Evolutionary conservation across 2,329 filamentous ascomycete species (phyloP), one percentile per base, ranked within the genome.

Genomic region (Trichoderma sp.): DNA sequence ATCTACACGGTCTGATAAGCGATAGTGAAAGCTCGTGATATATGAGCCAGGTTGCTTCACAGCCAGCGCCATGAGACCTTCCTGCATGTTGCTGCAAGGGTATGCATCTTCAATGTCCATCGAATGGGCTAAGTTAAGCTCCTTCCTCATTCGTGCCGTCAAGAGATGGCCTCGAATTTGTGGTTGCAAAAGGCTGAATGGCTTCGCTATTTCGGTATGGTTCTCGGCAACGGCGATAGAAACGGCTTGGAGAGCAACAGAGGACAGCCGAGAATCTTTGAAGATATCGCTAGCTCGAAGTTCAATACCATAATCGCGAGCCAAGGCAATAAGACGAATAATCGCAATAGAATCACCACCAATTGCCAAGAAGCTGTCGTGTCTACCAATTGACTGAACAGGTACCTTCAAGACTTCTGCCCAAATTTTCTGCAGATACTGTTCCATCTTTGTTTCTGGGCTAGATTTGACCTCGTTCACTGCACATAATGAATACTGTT

Each of bases 31-130:
- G 64, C 79, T 79, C 1, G 82, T 80, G 9, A 85, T 79, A 53
- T 86, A 86, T 0, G 81, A 81, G 1, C 82, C 83, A 1, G 76
- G 59, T 8, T 81, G 78, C 33, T 81, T 80, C 63, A 78, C 78
- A 1, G 83, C 80, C 2, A 84, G 77, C 0, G 82, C 80, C 75
- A 79, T 78, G 16, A 79, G 75, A 4, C 78, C 78, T 14, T 76
- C 75, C 6, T 79, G 78, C 53, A 79, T 64, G 33, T 76, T 71
- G 6, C 74, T 79, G 33, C 77, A 78, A 11, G 78, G 78, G 6
- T 78, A 79, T 33, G 77, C 62, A 60, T 79, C 78, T 21, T 77
- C 62, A 14, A 79, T 71, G 7, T 64, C 16, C 71, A 68, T 68
- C 4, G 21, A 21, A 3, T 45, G 27, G 3, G 45, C 2, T 8